A percentile compares a stretch with the other conserved stretches of the same genome.
Evolutionary conservation across 2,329 filamentous ascomycete species (phyloP).

Genomic region (Colletotrichum abscissum): DNA sequence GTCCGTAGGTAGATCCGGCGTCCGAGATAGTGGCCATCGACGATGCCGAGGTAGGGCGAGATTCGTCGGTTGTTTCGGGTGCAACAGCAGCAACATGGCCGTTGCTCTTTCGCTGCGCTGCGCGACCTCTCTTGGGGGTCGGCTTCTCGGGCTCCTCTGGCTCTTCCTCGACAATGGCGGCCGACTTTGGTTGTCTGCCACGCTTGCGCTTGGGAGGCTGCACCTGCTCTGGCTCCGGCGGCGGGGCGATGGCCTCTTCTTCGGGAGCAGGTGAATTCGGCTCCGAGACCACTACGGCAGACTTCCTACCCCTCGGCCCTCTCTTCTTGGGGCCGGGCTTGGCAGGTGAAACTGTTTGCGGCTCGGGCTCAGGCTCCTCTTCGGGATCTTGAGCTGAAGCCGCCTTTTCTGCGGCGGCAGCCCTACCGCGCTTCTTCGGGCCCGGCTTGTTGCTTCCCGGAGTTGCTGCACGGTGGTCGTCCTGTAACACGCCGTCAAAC

Average conservation of each 20-base stretch:
- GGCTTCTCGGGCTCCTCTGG: constrained; percentile 14
- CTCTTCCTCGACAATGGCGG: constrained; percentile 19
- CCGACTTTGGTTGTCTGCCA: constrained; percentile 31
- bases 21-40: constrained; percentile 58
- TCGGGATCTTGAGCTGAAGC: constrained; percentile 16
- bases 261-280: constrained; percentile 27
- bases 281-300: constrained; percentile 27
- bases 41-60: constrained; percentile 63
- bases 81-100: background rate
- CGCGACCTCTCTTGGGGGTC: constrained; percentile 30
- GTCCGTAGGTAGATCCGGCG: constrained; percentile 33
- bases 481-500: constrained; percentile 62
- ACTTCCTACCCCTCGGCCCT: constrained; percentile 27
- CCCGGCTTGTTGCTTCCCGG: constrained; percentile 46
- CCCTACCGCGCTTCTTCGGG: constrained; percentile 45
- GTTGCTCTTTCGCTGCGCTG: constrained; percentile 30
- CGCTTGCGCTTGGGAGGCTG: constrained; percentile 34
- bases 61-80: constrained; percentile 52
- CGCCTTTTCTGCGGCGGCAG: constrained; percentile 16
- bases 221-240: constrained; percentile 23
- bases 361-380: constrained; percentile 19
- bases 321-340: constrained; percentile 27
- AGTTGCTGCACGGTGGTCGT: constrained; percentile 63
- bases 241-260: constrained; percentile 23
- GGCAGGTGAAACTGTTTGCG: constrained; percentile 13